Evolutionary conservation across 345 rosid genomes (phyloP), one percentile per base, ranked within the genome.

Genomic region (Eucalyptus sp.): DNA sequence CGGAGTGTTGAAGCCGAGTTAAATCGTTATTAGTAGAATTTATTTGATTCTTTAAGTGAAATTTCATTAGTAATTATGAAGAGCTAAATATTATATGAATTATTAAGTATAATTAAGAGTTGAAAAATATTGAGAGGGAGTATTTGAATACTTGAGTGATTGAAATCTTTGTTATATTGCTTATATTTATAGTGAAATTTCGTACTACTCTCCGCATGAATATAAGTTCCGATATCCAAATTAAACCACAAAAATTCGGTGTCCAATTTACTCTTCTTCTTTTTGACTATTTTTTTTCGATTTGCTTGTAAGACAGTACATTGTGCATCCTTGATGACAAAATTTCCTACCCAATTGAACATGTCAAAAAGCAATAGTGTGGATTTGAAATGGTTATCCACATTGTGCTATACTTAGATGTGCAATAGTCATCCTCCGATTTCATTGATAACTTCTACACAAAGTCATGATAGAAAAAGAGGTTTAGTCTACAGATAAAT

Each of bases 161-260:
- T 52, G 2, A 52, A 52, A 7, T 8, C 22, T 52, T 8, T 52
- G 1, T 52, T 20, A 52, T 8, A 8, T 20, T 52, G 4, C 10
- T 20, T 52, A 52, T 52, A 3, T 52, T 52, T 20, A 20, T 52
- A 20, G 4, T 18, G 2, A 52, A 52, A 18, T 52, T 52, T 0
- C 2, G 2, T 52, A 52, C 0, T 52, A 2, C 2, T 52, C 2
- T 52, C 0, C 0, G 18, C 0, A 0, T 52, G 0, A 20, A 20
- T 0, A 5, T 52, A 52, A 52, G 2, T 52, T 52, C 0, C 20
- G 4, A 52, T 52, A 20, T 20, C 8, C 0, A 0, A 52, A 52
- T 52, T 0, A 4, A 8, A 52, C 0, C 4, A 52, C 0, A 3
- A 20, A 52, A 52, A 52, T 20, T 0, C 0, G 0, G 0, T 18